Conservation (phyloP, 169 alveolate genomes). For the Plasmodium berghei region DNA sequence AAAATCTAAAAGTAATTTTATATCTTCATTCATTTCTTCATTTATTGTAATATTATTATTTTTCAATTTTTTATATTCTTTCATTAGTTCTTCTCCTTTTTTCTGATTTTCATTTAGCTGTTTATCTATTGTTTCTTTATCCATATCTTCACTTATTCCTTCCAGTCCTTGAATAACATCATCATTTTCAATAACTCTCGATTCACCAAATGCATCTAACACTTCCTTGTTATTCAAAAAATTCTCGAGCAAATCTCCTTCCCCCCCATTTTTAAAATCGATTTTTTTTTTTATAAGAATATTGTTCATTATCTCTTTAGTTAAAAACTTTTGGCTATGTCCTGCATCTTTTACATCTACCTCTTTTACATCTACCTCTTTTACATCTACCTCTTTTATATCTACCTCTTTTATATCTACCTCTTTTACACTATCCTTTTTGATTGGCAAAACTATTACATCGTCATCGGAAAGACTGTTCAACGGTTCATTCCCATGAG, state of each 20-base stretch:
- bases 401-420: too few species aligned
- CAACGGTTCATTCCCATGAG: too few species aligned
- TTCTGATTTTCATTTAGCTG: constrained; percentile 29
- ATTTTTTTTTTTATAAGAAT: constrained; percentile 20
- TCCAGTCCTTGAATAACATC: background rate
- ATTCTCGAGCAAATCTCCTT: constrained; percentile 12
- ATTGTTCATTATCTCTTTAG: constrained; percentile 21
- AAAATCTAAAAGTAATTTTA: constrained; percentile 85
- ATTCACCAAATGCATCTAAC: constrained; percentile 24
- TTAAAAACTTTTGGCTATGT: background rate
- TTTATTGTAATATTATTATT: constrained; percentile 71
- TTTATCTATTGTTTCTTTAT: constrained; percentile 9
- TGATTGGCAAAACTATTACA: too few species aligned
- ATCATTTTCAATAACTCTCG: background rate
- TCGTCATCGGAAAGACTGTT: too few species aligned
- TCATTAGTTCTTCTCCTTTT: constrained; percentile 50
- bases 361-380: background rate
- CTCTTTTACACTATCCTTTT: too few species aligned
- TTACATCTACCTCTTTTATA: background rate
- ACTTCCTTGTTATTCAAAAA: constrained; percentile 19
- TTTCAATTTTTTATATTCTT: constrained; percentile 40
- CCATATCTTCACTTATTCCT: too few species aligned
- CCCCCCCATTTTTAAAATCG: background rate
- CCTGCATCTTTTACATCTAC: background rate
- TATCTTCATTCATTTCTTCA: constrained; percentile 83